Evolutionary conservation across 1,139 yeast genomes (phyloP), one percentile per base, ranked within the genome.

Genomic region (Hansenula lynferdii): DNA sequence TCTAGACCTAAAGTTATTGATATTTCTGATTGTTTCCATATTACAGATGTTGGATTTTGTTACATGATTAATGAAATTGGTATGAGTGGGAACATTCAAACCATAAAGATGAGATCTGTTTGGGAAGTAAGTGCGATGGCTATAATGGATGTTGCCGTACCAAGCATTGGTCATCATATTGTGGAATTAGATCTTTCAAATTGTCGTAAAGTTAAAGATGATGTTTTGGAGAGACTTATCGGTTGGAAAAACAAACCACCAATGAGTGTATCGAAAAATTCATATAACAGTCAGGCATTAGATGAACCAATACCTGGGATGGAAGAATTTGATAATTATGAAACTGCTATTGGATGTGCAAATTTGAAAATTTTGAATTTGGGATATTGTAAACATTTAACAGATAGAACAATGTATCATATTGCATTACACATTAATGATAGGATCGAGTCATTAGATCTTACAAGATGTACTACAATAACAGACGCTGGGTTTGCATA

Each of bases 41-140:
- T 84, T 9, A 81, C 89, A 0, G 90, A 83, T 55, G 81, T 73
- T 46, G 89, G 90, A 0, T 84, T 83, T 56, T 72, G 78, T 31
- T 78, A 77, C 51, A 67, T 84, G 69, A 78, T 81, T 18, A 80
- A 79, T 51, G 85, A 80, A 46, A 72, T 83, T 42, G 90, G 89
- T 0, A 76, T 77, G 49, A 59, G 77, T 32, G 89, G 89, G 8
- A 67, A 68, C 27, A 70, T 84, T 35, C 65, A 66, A 39, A 60
- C 62, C 8, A 62, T 84, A 37, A 70, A 69, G 44, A 80, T 84
- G 86, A 70, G 68, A 42, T 77, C 85, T 21, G 81, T 77, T 36
- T 84, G 92, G 92, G 86, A 81, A 48, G 77, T 83, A 8, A 75
- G 83, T 45, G 85, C 87, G 4, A 77, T 80, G 85, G 85, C 90